phyloP scores from a whole-genome alignment of 1,284 basidiomycete species.

The Xerocomus nothofagi region DNA sequence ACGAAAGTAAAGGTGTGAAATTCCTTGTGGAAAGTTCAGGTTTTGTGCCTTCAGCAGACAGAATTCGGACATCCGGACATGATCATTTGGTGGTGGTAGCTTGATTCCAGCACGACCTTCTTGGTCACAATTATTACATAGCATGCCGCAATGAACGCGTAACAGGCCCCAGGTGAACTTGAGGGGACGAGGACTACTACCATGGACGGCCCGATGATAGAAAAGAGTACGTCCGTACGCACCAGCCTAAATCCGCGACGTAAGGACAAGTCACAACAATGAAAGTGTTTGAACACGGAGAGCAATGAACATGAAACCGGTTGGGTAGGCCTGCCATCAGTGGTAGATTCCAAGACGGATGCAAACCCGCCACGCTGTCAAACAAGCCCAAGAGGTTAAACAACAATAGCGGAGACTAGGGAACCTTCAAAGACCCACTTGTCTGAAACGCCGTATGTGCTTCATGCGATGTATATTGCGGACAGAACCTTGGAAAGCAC shows the following conservation, averaged over 20 bases:
- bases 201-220: constrained; percentile 17
- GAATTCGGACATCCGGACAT: neutral
- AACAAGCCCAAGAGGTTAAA: constrained; percentile 17
- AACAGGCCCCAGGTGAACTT: constrained; percentile 13
- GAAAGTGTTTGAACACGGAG: neutral
- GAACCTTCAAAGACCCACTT: neutral
- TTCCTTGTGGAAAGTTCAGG: constrained; percentile 10
- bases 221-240: constrained; percentile 23
- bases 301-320: constrained; percentile 15
- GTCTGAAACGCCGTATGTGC: constrained; percentile 1
- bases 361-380: constrained; percentile 22
- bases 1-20: neutral
- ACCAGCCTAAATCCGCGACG: constrained; percentile 4
- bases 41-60: neutral
- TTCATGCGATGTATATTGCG: constrained; percentile 7
- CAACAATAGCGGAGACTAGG: constrained; percentile 11
- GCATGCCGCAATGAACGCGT: constrained; percentile 7
- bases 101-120: constrained; percentile 14
- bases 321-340: constrained; percentile 23
- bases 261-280: neutral
- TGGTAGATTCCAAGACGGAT: constrained; percentile 22
- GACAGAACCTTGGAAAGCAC: constrained; percentile 1
- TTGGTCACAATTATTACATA: constrained; percentile 12
- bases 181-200: constrained; percentile 7
- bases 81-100: constrained; percentile 11